phyloP scores from a whole-genome alignment of 139 green algal species.

The Volvox reticuliferus region DNA sequence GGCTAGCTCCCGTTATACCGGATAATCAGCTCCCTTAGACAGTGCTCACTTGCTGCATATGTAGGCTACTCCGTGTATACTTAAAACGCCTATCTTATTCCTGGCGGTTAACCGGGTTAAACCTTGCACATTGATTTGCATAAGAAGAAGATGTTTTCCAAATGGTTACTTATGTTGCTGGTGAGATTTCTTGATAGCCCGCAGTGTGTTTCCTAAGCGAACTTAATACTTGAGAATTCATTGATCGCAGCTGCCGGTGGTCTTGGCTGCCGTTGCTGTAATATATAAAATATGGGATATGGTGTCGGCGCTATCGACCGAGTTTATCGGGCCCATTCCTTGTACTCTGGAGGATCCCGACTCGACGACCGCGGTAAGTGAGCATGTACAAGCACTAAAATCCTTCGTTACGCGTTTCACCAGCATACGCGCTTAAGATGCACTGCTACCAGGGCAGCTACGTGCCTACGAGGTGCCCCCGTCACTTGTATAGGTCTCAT shows the following conservation, averaged over 20 bases:
- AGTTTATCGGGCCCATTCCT: constrained; percentile 31
- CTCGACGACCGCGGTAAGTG: constrained; percentile 50
- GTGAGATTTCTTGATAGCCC: background rate
- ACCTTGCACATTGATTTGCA: background rate
- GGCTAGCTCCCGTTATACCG: too few species aligned
- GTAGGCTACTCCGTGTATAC: background rate
- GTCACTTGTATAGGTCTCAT: constrained; percentile 54
- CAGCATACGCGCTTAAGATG: too few species aligned
- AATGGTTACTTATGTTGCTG: background rate
- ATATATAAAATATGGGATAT: constrained; percentile 1
- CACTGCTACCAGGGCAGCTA: too few species aligned
- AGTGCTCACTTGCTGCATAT: background rate
- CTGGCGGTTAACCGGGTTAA: background rate
- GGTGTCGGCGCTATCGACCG: constrained; percentile 2
- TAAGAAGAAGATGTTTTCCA: background rate
- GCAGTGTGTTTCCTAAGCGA: background rate
- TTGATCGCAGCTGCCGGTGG: constrained; percentile 10
- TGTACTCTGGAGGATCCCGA: constrained; percentile 61
- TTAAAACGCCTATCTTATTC: background rate
- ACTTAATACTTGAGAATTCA: background rate
- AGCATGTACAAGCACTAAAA: background rate
- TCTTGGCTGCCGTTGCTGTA: background rate
- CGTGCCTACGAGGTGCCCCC: too few species aligned
- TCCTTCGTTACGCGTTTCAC: too few species aligned
- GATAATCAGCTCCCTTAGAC: too few species aligned